These are phyloP conservation scores for Flaveria ramosissima DNA, from an alignment of 129 eudicot species.

Conservation along the genomic window DNA sequence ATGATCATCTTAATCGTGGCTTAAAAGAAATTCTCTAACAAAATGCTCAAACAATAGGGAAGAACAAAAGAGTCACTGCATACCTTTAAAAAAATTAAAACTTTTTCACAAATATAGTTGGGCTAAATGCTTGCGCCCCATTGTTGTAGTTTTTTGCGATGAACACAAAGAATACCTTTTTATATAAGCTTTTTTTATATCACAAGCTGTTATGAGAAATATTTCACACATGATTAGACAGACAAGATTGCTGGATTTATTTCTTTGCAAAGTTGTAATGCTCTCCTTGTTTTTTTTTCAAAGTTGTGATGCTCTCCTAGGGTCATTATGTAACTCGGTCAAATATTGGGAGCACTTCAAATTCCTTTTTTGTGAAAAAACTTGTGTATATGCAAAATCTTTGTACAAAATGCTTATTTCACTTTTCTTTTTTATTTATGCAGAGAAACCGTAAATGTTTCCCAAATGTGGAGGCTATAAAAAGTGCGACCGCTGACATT, in stretches of 20 bases:
- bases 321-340: not conserved
- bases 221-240: slow-evolving; percentile 13
- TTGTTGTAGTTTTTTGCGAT: too few relatives aligned
- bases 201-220: not conserved
- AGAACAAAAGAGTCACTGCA: too few relatives aligned
- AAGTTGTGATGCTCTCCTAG: not conserved
- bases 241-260: not conserved
- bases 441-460: slow-evolving; percentile 88
- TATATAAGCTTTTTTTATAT: too few relatives aligned
- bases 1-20: too few relatives aligned
- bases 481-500: slow-evolving; percentile 94
- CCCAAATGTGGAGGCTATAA: slow-evolving; percentile 86
- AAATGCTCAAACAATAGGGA: too few relatives aligned
- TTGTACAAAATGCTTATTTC: slow-evolving; percentile 13
- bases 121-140: too few relatives aligned
- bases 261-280: not conserved
- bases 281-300: not conserved
- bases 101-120: too few relatives aligned
- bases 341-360: not conserved
- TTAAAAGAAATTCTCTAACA: too few relatives aligned
- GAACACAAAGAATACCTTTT: too few relatives aligned
- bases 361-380: not conserved
- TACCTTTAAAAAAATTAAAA: too few relatives aligned
- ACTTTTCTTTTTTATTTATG: slow-evolving; percentile 21
- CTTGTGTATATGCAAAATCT: slow-evolving; percentile 9